A percentile compares a stretch with the other conserved stretches of the same genome.
Evolutionary conservation across 176 grass and related monocot species (phyloP).

Genomic region (Paspalum vaginatum): DNA sequence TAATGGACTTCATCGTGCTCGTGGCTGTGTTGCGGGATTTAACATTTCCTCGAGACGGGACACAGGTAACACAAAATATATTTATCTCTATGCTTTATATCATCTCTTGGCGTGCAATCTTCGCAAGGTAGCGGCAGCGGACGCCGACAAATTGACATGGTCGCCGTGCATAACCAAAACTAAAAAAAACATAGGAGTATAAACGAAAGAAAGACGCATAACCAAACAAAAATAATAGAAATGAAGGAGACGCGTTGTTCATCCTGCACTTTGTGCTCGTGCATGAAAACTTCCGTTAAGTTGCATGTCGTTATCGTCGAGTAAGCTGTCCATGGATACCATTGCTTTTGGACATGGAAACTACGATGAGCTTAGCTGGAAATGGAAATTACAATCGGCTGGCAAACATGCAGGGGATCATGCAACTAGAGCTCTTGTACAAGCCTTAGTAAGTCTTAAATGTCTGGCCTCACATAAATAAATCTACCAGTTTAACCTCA

Average conservation of each 20-base stretch:
- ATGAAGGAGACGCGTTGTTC: not conserved
- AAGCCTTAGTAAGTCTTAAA: not conserved
- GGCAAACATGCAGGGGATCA: not conserved
- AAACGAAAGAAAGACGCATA: not conserved
- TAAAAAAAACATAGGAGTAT: not conserved
- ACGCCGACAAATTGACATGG: not conserved
- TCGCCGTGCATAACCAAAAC: not conserved
- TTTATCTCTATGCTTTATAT: too few species aligned
- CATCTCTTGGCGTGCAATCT: not conserved
- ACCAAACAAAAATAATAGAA: not conserved
- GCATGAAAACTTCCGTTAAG: not conserved
- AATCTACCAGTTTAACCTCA: not conserved
- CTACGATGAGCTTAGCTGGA: not conserved
- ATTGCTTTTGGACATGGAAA: not conserved
- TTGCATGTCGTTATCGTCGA: not conserved
- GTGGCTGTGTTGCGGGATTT: not conserved
- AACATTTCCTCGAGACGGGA: not conserved
- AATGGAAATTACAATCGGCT: not conserved
- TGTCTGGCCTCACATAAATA: not conserved
- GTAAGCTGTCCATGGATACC: not conserved
- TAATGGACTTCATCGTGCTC: not conserved
- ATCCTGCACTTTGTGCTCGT: not conserved
- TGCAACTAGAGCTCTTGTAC: not conserved
- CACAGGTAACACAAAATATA: too few species aligned
- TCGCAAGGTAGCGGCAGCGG: not conserved